These are phyloP conservation scores for Suillus subluteus DNA, from an alignment of 768 basidiomycete genomes.

Conservation along the genomic window DNA sequence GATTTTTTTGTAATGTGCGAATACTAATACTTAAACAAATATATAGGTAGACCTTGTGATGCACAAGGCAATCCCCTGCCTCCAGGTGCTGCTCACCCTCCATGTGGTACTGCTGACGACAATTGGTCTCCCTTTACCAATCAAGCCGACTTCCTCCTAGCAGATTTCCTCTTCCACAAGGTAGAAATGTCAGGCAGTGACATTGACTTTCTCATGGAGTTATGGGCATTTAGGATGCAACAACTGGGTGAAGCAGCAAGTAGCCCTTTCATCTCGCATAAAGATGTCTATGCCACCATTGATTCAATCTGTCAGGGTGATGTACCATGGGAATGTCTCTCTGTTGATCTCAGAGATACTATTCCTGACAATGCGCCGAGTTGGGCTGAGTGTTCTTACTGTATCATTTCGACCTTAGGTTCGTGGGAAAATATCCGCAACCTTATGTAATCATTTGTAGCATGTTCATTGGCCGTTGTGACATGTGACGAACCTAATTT, in stretches of 20 bases:
- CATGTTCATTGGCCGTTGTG: too few species aligned
- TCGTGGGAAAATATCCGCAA: too few species aligned
- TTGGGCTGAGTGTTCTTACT: slow-evolving; percentile 3
- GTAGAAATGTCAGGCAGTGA: slow-evolving; percentile 27
- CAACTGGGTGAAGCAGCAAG: slow-evolving; percentile 17
- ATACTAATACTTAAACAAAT: not conserved
- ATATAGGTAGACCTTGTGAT: not conserved
- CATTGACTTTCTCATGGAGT: slow-evolving; percentile 31
- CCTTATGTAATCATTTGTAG: too few species aligned
- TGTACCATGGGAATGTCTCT: slow-evolving; percentile 40
- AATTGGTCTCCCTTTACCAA: slow-evolving; percentile 25
- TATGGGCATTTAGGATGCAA: slow-evolving; percentile 13
- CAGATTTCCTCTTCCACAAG: slow-evolving; percentile 12
- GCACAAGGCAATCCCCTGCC: not conserved
- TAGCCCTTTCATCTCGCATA: slow-evolving; percentile 33
- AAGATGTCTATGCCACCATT: slow-evolving; percentile 38
- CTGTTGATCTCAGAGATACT: slow-evolving; percentile 14
- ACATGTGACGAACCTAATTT: too few species aligned
- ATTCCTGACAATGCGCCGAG: slow-evolving; percentile 3
- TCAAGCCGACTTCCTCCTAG: slow-evolving; percentile 25
- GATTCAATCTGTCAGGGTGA: slow-evolving; percentile 38
- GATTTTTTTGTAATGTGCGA: not conserved
- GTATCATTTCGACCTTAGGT: too few species aligned
- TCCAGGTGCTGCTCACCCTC: slow-evolving; percentile 8
- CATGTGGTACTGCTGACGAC: not conserved